Base-by-base conservation (phyloP, 2,329 filamentous ascomycete genomes). In the Monilinia fructicola region DNA sequence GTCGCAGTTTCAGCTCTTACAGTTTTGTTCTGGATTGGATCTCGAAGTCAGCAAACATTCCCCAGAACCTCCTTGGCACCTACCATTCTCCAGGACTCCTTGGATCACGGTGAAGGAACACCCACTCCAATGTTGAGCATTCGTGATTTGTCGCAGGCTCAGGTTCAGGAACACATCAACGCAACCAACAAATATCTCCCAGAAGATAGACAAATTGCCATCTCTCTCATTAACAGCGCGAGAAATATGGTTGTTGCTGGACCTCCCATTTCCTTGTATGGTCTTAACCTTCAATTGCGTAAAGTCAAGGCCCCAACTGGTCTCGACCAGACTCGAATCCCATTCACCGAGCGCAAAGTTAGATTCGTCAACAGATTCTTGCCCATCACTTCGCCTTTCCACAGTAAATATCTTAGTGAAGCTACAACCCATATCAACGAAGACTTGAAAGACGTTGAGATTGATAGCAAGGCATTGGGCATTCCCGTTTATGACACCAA, bases 271-370 rank as follows among this genome's bases (percentile, higher is more conserved):
- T 98, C 96, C 1, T 84, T 99, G 14, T 97, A 97, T 76, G 96
- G 95, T 85, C 85, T 99, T 52, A 99, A 99, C 78, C 83, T 96
- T 58, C 93, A 96, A 77, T 83, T 99, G 65, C 90, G 96, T 74
- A 99, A 98, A 81, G 92, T 97, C 77, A 99, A 97, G 83, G 94
- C 95, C 1, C 90, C 95, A 5, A 98, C 95, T n/a, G 95, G 96
- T 54, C 84, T 99, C 50, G 95, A 99, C 76, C 96, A 99, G 80
- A 97, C 91, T 72, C 87, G 93, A 68, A 90, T 98, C 64, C 96
- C 96, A 9, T 93, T 92, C 82, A 98, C 94, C 0, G 90, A 99
- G 80, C 91, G 95, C 73, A 99, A 99, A 81, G 85, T 97, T 66
- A 92, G 95, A 75, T 99, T 99, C 73, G 92, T 92, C 69, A 97